phyloP scores from a whole-genome alignment of 352 stramenopile species.

The Peronospora tabacina region DNA sequence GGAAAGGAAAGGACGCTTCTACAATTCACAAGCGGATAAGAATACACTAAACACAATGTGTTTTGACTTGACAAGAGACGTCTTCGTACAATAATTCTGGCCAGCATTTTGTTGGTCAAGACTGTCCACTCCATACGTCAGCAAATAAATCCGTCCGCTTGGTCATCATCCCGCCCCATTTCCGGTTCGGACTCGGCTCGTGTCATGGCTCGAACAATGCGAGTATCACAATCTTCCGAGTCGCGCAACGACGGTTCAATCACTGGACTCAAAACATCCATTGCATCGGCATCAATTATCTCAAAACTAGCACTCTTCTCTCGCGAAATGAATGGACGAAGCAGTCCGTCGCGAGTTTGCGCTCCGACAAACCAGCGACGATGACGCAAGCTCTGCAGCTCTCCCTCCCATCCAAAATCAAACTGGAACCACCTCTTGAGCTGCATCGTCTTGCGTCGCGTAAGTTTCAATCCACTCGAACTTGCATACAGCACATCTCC shows the following conservation, averaged over 20 bases:
- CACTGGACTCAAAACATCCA: slow-evolving; percentile 37
- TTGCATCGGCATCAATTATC: slow-evolving; percentile 49
- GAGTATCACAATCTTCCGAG: slow-evolving; percentile 8
- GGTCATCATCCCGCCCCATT: slow-evolving; percentile 6
- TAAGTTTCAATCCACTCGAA: slow-evolving; percentile 45
- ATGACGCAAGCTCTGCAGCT: slow-evolving; percentile 60
- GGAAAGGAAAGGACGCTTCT: too few species aligned
- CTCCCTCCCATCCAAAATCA: slow-evolving; percentile 53
- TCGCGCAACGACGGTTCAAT: slow-evolving; percentile 21
- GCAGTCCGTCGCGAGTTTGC: slow-evolving; percentile 52
- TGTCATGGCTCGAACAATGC: slow-evolving; percentile 2
- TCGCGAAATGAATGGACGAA: slow-evolving; percentile 53
- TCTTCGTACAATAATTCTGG: slow-evolving; percentile 9
- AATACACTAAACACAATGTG: slow-evolving; percentile 12
- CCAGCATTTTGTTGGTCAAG: slow-evolving; percentile 2
- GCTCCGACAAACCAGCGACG: slow-evolving; percentile 63
- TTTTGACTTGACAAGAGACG: slow-evolving; percentile 1
- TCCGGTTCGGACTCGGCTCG: slow-evolving; percentile 19
- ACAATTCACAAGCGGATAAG: slow-evolving; percentile 1
- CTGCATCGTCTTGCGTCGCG: slow-evolving; percentile 36
- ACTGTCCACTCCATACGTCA: slow-evolving; percentile 9
- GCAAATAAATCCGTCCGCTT: slow-evolving; percentile 8
- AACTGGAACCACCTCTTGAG: slow-evolving; percentile 62
- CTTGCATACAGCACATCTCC: slow-evolving; percentile 45
- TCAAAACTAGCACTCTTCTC: slow-evolving; percentile 49